Percentiles rank a stretch among this genome's conserved stretches.
Conservation (phyloP, 192 early-diverging fungal species). For the Radiomyces spectabilis region DNA sequence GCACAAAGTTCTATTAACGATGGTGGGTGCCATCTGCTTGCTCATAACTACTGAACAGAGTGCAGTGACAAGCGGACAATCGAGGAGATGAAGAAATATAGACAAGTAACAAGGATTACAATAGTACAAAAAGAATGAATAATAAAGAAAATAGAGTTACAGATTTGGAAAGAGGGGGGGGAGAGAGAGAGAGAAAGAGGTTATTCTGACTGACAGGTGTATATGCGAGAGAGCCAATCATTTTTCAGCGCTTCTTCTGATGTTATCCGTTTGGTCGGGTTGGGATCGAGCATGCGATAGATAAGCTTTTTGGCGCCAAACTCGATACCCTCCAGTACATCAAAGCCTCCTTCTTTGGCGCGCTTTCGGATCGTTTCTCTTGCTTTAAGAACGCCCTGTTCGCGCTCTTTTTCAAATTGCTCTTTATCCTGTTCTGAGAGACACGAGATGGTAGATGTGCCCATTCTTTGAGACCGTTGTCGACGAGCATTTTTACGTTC, state of each 20-base stretch:
- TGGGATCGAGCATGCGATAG: slow-evolving; percentile 27
- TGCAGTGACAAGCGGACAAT: no score
- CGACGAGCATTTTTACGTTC: slow-evolving; percentile 16
- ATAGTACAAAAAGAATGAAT: not conserved
- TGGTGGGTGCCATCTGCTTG: no score
- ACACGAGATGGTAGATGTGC: no score
- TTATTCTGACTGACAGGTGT: slow-evolving; percentile 13
- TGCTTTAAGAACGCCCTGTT: slow-evolving; percentile 13
- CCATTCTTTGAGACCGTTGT: not conserved
- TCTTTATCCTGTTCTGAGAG: not conserved
- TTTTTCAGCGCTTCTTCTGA: slow-evolving; percentile 10
- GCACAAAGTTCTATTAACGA: no score
- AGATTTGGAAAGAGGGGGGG: no score
- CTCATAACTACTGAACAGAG: no score
- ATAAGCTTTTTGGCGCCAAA: slow-evolving; percentile 25
- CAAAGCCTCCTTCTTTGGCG: slow-evolving; percentile 21
- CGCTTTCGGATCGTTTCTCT: slow-evolving; percentile 15
- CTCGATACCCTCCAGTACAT: slow-evolving; percentile 27
- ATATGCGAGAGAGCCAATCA: slow-evolving; percentile 14
- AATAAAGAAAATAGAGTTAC: not conserved
- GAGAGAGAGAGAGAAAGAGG: not conserved
- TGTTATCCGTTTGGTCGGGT: slow-evolving; percentile 8
- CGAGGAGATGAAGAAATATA: no score
- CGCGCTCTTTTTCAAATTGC: not conserved
- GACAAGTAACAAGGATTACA: not conserved